A percentile compares a stretch with the other conserved stretches of the same genome.
Conservation (phyloP, 148 eudicot genomes). For the Hydrangea macrophylla region DNA sequence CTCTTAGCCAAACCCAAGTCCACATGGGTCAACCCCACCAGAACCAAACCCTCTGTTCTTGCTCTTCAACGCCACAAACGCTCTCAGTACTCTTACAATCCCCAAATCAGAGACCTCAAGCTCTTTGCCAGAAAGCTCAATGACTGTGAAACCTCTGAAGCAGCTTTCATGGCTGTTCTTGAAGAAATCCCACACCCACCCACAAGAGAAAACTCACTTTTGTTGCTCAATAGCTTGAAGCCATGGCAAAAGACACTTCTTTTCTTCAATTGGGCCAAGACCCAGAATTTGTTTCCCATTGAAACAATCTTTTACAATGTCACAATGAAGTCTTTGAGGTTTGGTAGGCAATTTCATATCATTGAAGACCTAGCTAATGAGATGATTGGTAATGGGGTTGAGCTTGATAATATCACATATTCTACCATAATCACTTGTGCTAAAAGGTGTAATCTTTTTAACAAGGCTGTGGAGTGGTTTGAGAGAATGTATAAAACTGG, state of each 20-base stretch:
- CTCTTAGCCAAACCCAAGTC: slow-evolving; percentile 69
- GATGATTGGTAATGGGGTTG: slow-evolving; percentile 63
- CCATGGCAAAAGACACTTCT: slow-evolving; percentile 70
- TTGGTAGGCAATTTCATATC: slow-evolving; percentile 78
- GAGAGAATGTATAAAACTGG: slow-evolving; percentile 98
- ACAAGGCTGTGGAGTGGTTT: slow-evolving; percentile 97
- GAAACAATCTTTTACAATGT: slow-evolving; percentile 94
- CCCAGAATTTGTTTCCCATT: slow-evolving; percentile 67
- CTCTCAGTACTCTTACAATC: slow-evolving; percentile 46
- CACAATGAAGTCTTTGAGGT: slow-evolving; percentile 85
- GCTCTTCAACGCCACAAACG: slow-evolving; percentile 68
- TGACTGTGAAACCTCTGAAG: slow-evolving; percentile 46
- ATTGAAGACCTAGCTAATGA: slow-evolving; percentile 79
- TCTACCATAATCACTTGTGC: slow-evolving; percentile 96
- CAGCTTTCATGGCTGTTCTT: slow-evolving; percentile 42
- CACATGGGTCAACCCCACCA: slow-evolving; percentile 86
- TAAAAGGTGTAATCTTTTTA: slow-evolving; percentile 66
- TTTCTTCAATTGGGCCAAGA: slow-evolving; percentile 86
- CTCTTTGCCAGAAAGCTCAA: slow-evolving; percentile 62
- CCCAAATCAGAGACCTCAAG: slow-evolving; percentile 72
- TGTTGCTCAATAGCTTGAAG: slow-evolving; percentile 66
- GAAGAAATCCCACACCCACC: slow-evolving; percentile 55
- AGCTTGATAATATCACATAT: slow-evolving; percentile 88
- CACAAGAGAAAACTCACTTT: slow-evolving; percentile 64
- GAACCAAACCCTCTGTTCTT: slow-evolving; percentile 64